Base-by-base conservation (phyloP, 495 filamentous ascomycete species). In the Cercophora scortea region DNA sequence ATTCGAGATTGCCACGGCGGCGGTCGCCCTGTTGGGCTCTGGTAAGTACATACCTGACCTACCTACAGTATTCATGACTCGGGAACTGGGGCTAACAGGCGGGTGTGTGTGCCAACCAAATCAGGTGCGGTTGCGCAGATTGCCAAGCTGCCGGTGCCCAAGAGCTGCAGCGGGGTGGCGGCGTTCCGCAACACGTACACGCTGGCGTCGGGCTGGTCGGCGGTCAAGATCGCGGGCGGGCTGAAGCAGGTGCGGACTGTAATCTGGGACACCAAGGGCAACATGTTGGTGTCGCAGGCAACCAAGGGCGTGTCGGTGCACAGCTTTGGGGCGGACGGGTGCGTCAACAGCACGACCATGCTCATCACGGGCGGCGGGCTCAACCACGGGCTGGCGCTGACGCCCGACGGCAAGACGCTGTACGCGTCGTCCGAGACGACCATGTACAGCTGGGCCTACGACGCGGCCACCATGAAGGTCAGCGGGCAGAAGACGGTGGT, bases 361-460 rank as follows among this genome's bases (percentile, higher is more conserved):
- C 61, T 66, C 52, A 56, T 65, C 72, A 56, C 62, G 63, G 54
- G 67, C 63, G 51, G 55, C 48, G 58, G 62, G 63, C 68, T 87
- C n/a, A 84, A 85, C 61, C 84, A 88, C 65, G 84, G 83, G n/a
- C 70, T 88, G 33, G 76, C 77, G 15, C 62, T 87, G 16, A 79
- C 80, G 8, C 61, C 62, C 12, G 82, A 86, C 65, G 80, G 85
- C 47, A 73, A 64, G 48, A 85, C 77, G 7, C 66, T 88, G 44
- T 87, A 85, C 59, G 85, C 82, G 10, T 83, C 78, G 32, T 75
- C 73, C 19, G 56, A 78, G n/a, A 71, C 77, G 18, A 68, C 71
- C 1, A 82, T 76, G 32, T 86, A 70, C 62, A 67, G 73, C 41
- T 88, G 81, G 81, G 46, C 65, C 17, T 88, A 88, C 63, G 73